phyloP scores from a whole-genome alignment of 306 rosid genomes.

The Pyrus pyrifolia region DNA sequence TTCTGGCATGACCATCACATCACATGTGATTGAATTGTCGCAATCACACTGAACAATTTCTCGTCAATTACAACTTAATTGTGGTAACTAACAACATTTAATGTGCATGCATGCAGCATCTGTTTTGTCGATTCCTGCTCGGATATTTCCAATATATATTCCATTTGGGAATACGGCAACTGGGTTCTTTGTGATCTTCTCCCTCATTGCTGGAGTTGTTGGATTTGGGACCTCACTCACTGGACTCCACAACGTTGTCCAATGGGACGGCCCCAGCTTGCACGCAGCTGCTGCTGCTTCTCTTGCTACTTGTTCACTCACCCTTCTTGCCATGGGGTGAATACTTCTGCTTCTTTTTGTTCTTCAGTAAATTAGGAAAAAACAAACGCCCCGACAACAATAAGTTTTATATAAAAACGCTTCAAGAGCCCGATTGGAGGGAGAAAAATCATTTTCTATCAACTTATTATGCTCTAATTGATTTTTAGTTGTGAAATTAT shows the following conservation, averaged over 20 bases:
- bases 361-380: not conserved
- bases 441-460: too few relatives aligned
- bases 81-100: not conserved
- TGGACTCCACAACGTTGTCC: conserved; percentile 49
- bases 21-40: not conserved
- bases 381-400: not conserved
- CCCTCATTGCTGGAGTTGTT: conserved; percentile 84
- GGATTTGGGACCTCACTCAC: conserved; percentile 66
- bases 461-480: not conserved
- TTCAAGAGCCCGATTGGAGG: not conserved
- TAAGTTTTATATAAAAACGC: too few relatives aligned
- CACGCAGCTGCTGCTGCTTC: conserved; percentile 72
- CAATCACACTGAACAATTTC: not conserved
- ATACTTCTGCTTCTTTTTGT: not conserved
- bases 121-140: conserved; percentile 45
- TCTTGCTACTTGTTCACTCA: conserved; percentile 53
- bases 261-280: conserved; percentile 42
- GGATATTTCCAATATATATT: conserved; percentile 70
- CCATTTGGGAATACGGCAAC: conserved; percentile 88
- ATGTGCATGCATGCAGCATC: conserved; percentile 50
- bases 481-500: too few relatives aligned
- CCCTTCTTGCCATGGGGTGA: conserved; percentile 90
- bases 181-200: conserved; percentile 58
- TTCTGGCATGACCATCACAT: not conserved
- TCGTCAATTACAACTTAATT: not conserved